A percentile compares a stretch with the other conserved stretches of the same genome.
Conservation (phyloP, 208 protist species). For the Trichomonas gallinae region DNA sequence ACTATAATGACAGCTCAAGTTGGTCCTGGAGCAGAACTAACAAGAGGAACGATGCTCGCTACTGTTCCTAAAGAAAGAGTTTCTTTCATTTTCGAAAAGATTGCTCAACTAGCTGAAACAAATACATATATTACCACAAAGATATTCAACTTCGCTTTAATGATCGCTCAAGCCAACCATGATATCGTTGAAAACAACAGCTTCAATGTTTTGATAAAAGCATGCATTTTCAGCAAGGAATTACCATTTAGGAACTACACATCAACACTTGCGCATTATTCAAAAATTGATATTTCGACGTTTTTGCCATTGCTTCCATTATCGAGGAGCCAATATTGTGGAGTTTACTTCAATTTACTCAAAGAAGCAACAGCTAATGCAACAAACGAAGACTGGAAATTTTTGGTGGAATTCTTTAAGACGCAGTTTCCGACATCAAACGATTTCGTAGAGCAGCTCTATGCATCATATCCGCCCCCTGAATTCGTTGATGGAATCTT, state of each 20-base stretch:
- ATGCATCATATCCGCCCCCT: neutral
- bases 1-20: neutral
- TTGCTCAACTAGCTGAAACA: neutral
- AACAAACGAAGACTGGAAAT: neutral
- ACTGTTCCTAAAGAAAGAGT: neutral
- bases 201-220: neutral
- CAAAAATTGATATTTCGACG: neutral
- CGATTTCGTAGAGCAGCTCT: neutral
- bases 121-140: neutral
- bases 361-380: neutral
- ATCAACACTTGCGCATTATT: neutral
- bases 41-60: neutral
- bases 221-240: neutral
- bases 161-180: neutral
- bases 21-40: neutral
- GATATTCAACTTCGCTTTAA: neutral
- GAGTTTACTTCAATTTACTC: neutral
- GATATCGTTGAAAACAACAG: neutral
- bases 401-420: neutral
- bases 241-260: neutral
- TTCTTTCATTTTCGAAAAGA: neutral
- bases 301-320: neutral
- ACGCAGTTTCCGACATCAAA: neutral
- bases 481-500: neutral
- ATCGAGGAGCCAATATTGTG: neutral